phyloP scores from a whole-genome alignment of 1,284 basidiomycete genomes.

The Cystobasidiaceae sp. region DNA sequence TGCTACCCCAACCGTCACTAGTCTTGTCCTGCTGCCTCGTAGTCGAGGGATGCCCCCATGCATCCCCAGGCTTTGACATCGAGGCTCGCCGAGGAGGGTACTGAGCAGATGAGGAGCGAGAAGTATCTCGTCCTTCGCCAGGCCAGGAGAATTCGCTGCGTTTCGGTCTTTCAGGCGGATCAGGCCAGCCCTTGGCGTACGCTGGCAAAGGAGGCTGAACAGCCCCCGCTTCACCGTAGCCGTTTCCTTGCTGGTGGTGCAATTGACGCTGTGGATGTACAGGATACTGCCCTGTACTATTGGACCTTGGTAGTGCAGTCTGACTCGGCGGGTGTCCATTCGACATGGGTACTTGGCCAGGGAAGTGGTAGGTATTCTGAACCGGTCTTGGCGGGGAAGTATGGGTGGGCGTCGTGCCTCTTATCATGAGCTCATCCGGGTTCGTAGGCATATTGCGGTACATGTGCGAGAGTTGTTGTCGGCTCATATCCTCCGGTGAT shows the following conservation, averaged over 20 bases:
- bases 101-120: no score
- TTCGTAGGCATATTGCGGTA: conserved; percentile 16
- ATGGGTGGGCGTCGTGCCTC: neutral
- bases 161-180: neutral
- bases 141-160: neutral
- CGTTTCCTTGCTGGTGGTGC: neutral
- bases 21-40: neutral
- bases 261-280: no score
- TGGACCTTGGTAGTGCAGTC: no score
- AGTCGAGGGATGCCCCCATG: neutral
- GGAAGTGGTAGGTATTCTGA: conserved; percentile 16
- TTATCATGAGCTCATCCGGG: neutral
- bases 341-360: no score
- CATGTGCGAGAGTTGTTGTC: conserved; percentile 13
- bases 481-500: conserved; percentile 1
- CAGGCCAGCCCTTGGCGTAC: neutral
- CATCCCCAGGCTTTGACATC: no score
- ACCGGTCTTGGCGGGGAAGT: conserved; percentile 10
- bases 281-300: no score
- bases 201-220: neutral
- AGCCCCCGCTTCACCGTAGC: neutral
- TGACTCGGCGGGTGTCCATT: no score
- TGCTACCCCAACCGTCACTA: no score
- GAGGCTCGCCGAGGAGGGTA: no score
- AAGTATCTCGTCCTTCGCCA: neutral